Base-by-base conservation (phyloP, 2,329 filamentous ascomycete species). In the Microdochium bolleyi region DNA sequence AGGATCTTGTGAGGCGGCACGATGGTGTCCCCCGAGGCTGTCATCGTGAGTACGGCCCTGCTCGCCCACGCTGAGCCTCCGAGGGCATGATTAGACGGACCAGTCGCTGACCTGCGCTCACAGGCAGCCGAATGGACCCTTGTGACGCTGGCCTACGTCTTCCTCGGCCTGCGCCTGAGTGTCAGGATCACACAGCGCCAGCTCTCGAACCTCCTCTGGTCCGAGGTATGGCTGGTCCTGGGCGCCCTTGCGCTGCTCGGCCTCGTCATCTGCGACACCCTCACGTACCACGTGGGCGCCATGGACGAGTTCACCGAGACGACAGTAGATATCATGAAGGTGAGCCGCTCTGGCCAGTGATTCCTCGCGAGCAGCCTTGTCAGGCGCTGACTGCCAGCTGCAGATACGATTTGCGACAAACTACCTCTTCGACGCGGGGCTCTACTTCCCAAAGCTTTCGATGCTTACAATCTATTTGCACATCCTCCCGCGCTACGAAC, bases 361-460 rank as follows among this genome's bases (percentile, higher is more conserved):
- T 30, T 30, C 27, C 27, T 11, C 27, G 27, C 38, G 30, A 24
- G 1, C 9, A 2, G 8, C 16, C 21, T 7, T 13, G 48, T 14
- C n/a, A n/a, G n/a, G 16, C 24, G 30, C 50, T 51, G 37, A 51
- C 34, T 22, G 24, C 24, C 21, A 10, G 41, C 41, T 10, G 3
- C 19, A 56, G 55, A 38, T 56, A 13, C 53, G 53, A 7, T 56
- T 56, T 37, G 24, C 55, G 4, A 54, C 49, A 24, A 56, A 56
- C 21, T 56, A 51, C 44, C 48, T 53, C 32, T 56, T 54, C 44
- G 53, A 56, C 11, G 50, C 53, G 3, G 55, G 55, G 21, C 53
- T 56, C n/a, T 56, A 56, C 46, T 50, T 56, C n/a, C 55, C 55
- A 2, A 56, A 56, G 30, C 49, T 56, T 16, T 53, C 51, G 44